A percentile compares a stretch with the other conserved stretches of the same genome.
These are phyloP conservation scores for Drosera capensis DNA, from an alignment of 148 eudicot species.

Conservation along the genomic window DNA sequence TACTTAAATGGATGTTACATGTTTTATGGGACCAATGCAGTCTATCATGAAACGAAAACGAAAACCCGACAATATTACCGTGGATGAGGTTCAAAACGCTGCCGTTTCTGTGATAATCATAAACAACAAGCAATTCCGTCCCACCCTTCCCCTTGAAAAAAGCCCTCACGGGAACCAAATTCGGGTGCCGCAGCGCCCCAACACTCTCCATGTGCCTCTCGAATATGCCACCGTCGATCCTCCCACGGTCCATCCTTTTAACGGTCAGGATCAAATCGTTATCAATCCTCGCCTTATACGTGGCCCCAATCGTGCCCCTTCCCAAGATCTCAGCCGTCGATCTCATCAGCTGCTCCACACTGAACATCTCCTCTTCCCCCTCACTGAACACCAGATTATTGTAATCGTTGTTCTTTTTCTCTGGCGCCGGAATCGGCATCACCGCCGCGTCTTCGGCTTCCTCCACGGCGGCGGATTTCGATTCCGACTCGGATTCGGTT, in stretches of 20 bases:
- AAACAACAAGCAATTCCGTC: slow-evolving; percentile 61
- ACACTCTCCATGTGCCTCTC: slow-evolving; percentile 53
- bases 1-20: too few species aligned
- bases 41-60: background rate
- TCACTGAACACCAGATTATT: slow-evolving; percentile 44
- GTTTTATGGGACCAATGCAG: too few species aligned
- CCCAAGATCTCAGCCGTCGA: slow-evolving; percentile 87
- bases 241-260: slow-evolving; percentile 64
- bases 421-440: background rate
- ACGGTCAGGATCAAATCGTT: slow-evolving; percentile 48
- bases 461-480: too few species aligned
- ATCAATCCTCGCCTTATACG: slow-evolving; percentile 71
- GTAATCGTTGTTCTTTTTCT: slow-evolving; percentile 27
- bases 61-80: slow-evolving; percentile 21
- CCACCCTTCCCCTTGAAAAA: slow-evolving; percentile 67
- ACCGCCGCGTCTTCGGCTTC: background rate
- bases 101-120: slow-evolving; percentile 78
- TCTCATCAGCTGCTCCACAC: slow-evolving; percentile 64
- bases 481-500: too few species aligned
- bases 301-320: slow-evolving; percentile 67
- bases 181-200: slow-evolving; percentile 65
- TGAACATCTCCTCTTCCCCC: slow-evolving; percentile 34
- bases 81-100: slow-evolving; percentile 78
- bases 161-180: slow-evolving; percentile 68
- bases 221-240: slow-evolving; percentile 33